Evolutionary conservation across 1,139 yeast genomes (phyloP), one percentile per base, ranked within the genome.

Genomic region (Pichia sp.): DNA sequence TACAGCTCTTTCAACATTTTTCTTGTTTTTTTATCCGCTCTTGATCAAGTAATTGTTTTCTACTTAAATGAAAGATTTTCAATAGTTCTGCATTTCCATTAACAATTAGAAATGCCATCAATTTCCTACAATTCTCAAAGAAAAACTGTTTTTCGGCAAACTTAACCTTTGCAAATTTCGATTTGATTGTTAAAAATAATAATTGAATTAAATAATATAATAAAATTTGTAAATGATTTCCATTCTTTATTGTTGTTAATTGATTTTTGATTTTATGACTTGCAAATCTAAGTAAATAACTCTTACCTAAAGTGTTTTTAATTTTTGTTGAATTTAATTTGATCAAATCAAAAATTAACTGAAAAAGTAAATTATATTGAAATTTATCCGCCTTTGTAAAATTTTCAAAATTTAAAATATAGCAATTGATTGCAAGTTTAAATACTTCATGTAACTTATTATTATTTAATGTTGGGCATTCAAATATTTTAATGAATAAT

Each of bases 101-200:
- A 20, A 45, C 9, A n/a, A 51, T 47, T n/a, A 50, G 38, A 33
- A 49, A 51, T 1, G 55, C 49, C 22, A 48, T 26, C 16, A 50
- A 34, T 28, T 47, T 45, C n/a, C 30, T 30, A 6, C 45, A 27
- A n/a, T 36, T 32, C 10, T 39, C 38, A 4, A 26, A 26, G 10
- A 41, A 24, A 26, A 30, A 40, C 2, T 34, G 26, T 26, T 25
- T 32, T n/a, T 47, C 34, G 3, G 11, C 24, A 12, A 33, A 16
- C 3, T 16, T 10, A 8, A 26, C 11, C 6, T 6, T n/a, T 29
- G 23, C 2, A 16, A 20, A 28, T 11, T 37, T 30, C 11, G 25
- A 23, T 26, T 34, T 29, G 6, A 39, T 28, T 11, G 40, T 10
- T 16, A 47, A 28, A 26, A 48, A 48, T 33, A 48, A 8, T n/a